Evolutionary conservation across 805 yeast genomes (phyloP), one percentile per base, ranked within the genome.

Genomic region (Candida xiaguanensis): DNA sequence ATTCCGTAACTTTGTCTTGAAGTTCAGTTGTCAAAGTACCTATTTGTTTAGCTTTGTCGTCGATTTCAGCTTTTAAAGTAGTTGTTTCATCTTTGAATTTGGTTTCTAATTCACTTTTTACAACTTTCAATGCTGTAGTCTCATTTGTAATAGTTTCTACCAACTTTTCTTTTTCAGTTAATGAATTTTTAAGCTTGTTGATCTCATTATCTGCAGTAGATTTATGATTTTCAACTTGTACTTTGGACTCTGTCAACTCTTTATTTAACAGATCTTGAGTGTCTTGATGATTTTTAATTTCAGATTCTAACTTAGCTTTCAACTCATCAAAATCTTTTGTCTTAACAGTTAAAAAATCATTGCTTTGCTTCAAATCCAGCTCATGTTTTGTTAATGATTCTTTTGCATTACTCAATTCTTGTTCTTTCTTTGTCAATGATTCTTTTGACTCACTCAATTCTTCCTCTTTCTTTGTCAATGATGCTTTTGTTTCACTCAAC

Each of bases 1-100:
- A 67, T 31, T 72, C 80, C 29, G 55, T 43, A 1, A 49, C 47
- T 44, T 72, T 76, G 14, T 48, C 46, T 14, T 59, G 61, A 31
- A 76, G 45, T 2, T 67, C 48, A 8, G 42, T 45, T 6, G 47
- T 24, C 23, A 51, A 43, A 14, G 40, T 43, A 22, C 43, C 46
- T 31, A 48, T 52, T 22, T 51, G 58, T 1, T 44, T 50, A 2
- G 52, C 49, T 5, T 49, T 36, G 17, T 53, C 51, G 12, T 31
- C 27, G 8, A 35, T 18, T 15, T 40, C 38, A 12, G 15, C 20
- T 22, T 47, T 38, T 14, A 41, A 24, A n/a, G 31, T 7, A 11
- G 14, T 13, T n/a, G 26, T 25, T 36, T 40, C 38, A 12, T 19
- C 20, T 14, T 27, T 28, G 12, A 11, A 17, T 19, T 31, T 27